Conservation (phyloP, 2,329 filamentous ascomycete species). For the Pseudofabraea citricarpa region DNA sequence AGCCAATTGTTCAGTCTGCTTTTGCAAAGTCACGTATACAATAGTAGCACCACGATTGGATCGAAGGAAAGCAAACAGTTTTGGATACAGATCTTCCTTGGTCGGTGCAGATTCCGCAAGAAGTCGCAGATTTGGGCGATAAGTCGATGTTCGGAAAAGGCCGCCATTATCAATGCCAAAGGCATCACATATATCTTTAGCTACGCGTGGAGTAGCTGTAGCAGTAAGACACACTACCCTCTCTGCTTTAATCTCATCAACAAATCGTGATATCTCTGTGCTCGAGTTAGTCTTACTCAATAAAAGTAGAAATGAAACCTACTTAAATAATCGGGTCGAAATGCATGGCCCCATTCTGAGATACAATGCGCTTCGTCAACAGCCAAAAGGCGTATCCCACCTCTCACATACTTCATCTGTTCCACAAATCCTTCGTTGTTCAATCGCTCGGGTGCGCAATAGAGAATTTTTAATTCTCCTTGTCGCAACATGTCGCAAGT, state of each 20-base stretch:
- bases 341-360: constrained; percentile 49
- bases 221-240: constrained; percentile 56
- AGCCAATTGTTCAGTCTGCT: constrained; percentile 43
- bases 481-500: constrained; percentile 40
- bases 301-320: background rate
- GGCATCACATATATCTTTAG: constrained; percentile 46
- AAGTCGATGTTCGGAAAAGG: constrained; percentile 54
- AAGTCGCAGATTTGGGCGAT: constrained; percentile 49
- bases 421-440: constrained; percentile 58
- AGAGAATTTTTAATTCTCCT: constrained; percentile 47
- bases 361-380: constrained; percentile 57
- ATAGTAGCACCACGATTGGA: constrained; percentile 50
- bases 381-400: constrained; percentile 51
- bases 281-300: background rate
- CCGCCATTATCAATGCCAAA: constrained; percentile 45
- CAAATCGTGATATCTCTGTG: constrained; percentile 46
- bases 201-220: constrained; percentile 53
- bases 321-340: constrained; percentile 47
- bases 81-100: constrained; percentile 40
- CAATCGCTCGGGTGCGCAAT: constrained; percentile 54
- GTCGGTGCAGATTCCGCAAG: constrained; percentile 39
- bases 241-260: constrained; percentile 49
- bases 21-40: constrained; percentile 56
- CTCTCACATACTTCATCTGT: constrained; percentile 47
- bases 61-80: constrained; percentile 42